Evolutionary conservation across 352 stramenopile species (phyloP).

Genomic region (Globisporangium orthogonon): DNA sequence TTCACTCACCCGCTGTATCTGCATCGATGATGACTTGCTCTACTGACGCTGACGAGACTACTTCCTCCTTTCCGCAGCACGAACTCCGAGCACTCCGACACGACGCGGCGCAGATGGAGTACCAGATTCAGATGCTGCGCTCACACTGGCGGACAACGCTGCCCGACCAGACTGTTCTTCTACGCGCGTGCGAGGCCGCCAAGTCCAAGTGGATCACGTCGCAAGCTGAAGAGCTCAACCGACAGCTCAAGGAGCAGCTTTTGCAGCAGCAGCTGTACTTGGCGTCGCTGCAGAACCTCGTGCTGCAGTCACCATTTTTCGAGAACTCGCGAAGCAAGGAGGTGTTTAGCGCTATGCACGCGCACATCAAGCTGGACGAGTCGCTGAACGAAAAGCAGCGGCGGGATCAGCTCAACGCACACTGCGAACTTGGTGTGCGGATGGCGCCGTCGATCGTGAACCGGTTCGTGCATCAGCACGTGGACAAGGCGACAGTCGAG

Average conservation of each 20-base stretch:
- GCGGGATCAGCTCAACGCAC: constrained; percentile 24
- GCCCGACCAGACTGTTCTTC: constrained; percentile 23
- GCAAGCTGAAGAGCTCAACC: constrained; percentile 44
- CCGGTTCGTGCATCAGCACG: constrained; percentile 29
- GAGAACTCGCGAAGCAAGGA: constrained; percentile 37
- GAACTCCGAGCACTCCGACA: constrained; percentile 43
- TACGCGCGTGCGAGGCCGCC: constrained; percentile 32
- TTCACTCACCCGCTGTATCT: not conserved
- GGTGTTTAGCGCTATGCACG: constrained; percentile 48
- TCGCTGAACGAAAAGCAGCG: constrained; percentile 17
- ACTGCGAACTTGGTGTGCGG: constrained; percentile 27
- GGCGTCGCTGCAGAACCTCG: constrained; percentile 44
- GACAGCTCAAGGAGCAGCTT: constrained; percentile 45
- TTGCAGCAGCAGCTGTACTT: constrained; percentile 61
- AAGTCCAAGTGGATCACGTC: constrained; percentile 48
- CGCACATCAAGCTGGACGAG: constrained; percentile 17
- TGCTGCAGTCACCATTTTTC: constrained; percentile 45
- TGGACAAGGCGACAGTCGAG: constrained; percentile 17
- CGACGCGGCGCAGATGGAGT: constrained; percentile 33
- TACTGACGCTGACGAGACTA: not conserved
- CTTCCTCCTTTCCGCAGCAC: constrained; percentile 18
- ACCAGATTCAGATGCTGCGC: constrained; percentile 30
- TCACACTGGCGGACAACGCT: constrained; percentile 36
- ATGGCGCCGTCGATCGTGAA: constrained; percentile 27
- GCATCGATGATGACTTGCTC: not conserved